Evolutionary conservation across 2,329 filamentous ascomycete genomes (phyloP), one percentile per base, ranked within the genome.

Genomic region (Colletotrichum gigasporum): DNA sequence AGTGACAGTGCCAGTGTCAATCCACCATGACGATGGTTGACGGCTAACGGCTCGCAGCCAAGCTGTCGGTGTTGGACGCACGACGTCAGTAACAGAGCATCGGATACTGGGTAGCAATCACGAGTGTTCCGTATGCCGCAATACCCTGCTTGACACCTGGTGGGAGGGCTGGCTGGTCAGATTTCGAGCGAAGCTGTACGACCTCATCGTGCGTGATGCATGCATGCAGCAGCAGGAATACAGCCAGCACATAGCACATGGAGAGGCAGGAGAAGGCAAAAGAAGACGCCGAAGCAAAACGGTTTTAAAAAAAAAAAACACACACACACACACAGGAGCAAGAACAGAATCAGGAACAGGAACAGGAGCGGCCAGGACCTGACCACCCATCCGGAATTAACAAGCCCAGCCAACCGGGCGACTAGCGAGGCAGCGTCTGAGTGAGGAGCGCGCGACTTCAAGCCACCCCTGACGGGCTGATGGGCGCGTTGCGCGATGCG

Each of bases 151-250:
- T 11, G 14, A 42, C 51, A 41, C 16, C 24, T 44, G 16, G 20
- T 51, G 53, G 59, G 24, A 34, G 28, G 41, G 37, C 24, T n/a
- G 39, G 28, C 26, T 37, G 18, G 24, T 26, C 47, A 47, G 48
- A 35, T 48, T 60, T 11, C 26, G 47, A 58, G 18, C 47, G 55
- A 61, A 54, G 61, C 56, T 48, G 61, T 64, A 61, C 61, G 47
- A 61, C 61, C 61, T 64, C 61, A 64, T 64, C 61, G 61, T 61
- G 61, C 56, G 47, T 64, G 54, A 39, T 41, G 48, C 56, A 22
- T 42, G n/a, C 56, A 60, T 54, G 48, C 61, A 61, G 35, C 28
- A 16, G 41, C 18, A n/a, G 45, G 42, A 44, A 18, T n/a, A 56
- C 34, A 14, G 28, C 12, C 42, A 26, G 7, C 47, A 30, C 28